Conservation (phyloP, 1,284 basidiomycete genomes). For the Gymnopus androsaceus region DNA sequence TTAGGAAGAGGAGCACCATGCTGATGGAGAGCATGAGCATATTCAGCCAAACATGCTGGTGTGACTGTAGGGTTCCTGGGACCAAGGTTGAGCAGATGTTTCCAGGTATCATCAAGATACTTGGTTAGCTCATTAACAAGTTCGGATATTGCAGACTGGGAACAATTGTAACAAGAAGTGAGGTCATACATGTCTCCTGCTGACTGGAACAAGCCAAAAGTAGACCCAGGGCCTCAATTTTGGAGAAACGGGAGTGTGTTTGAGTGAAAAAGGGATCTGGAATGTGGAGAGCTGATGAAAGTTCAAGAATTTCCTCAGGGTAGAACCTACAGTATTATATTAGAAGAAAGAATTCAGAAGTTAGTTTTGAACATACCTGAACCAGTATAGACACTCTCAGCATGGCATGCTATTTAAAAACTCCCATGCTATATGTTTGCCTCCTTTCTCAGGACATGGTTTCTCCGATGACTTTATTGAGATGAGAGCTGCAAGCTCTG, state of each 20-base stretch:
- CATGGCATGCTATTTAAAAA: not conserved
- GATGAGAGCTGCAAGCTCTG: not conserved
- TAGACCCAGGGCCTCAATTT: slow-evolving; percentile 19
- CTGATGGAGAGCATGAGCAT: slow-evolving; percentile 20
- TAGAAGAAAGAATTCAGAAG: not conserved
- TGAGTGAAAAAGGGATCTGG: slow-evolving; percentile 18
- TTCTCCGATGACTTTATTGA: not conserved
- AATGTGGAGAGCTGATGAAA: slow-evolving; percentile 11
- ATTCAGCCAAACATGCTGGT: slow-evolving; percentile 14
- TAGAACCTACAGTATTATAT: not conserved
- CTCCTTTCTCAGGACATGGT: not conserved
- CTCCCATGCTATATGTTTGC: not conserved
- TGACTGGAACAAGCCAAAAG: slow-evolving; percentile 17
- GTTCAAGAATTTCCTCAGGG: slow-evolving; percentile 17
- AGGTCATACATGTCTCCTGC: slow-evolving; percentile 19
- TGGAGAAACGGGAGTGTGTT: slow-evolving; percentile 8
- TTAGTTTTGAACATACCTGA: not conserved
- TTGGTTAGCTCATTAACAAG: slow-evolving; percentile 15
- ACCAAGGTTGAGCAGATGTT: slow-evolving; percentile 19
- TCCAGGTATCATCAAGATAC: slow-evolving; percentile 19
- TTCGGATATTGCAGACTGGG: slow-evolving; percentile 20
- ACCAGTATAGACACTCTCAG: not conserved
- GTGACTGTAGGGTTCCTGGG: slow-evolving; percentile 9
- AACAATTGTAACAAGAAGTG: slow-evolving; percentile 11
- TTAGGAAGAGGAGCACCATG: slow-evolving; percentile 16